These are phyloP conservation scores for Lodderomyces pseudojiufengensis DNA, from an alignment of 1,139 yeast species.

Conservation along the genomic window DNA sequence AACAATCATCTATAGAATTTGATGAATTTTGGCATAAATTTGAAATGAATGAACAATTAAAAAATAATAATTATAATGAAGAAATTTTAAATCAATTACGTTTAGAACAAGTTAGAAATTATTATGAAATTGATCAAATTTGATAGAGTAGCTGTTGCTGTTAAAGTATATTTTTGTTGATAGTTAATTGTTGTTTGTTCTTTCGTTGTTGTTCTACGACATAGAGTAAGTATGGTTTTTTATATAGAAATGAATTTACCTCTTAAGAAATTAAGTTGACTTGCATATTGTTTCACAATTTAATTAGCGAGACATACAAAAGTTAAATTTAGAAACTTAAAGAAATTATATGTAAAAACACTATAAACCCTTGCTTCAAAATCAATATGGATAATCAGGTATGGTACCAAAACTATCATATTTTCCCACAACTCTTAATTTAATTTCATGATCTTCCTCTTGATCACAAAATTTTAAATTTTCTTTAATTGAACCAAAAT, in stretches of 20 bases:
- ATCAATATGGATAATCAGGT: slow-evolving; percentile 11
- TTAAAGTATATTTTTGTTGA: neutral
- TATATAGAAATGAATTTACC: too few species aligned
- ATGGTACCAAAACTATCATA: slow-evolving; percentile 9
- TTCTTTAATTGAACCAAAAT: slow-evolving; percentile 6
- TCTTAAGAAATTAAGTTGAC: too few species aligned
- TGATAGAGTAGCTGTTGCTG: too few species aligned
- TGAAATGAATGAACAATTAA: slow-evolving; percentile 19
- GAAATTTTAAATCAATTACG: slow-evolving; percentile 16
- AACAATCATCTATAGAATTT: slow-evolving; percentile 17
- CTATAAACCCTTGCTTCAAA: too few species aligned
- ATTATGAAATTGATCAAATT: slow-evolving; percentile 13
- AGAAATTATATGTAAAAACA: too few species aligned
- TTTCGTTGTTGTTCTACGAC: too few species aligned
- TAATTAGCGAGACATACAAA: too few species aligned
- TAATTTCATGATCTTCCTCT: slow-evolving; percentile 6
- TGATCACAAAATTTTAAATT: slow-evolving; percentile 6
- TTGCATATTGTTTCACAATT: too few species aligned
- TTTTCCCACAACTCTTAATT: slow-evolving; percentile 8
- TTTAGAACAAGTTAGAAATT: slow-evolving; percentile 18
- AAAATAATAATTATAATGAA: slow-evolving; percentile 17
- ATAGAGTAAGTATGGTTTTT: too few species aligned
- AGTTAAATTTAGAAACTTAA: too few species aligned
- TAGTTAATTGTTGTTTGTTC: neutral
- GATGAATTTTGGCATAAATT: slow-evolving; percentile 20